Evolutionary conservation across 192 early-diverging fungal genomes (phyloP).

Genomic region (Jimgerdemannia flammicorona): DNA sequence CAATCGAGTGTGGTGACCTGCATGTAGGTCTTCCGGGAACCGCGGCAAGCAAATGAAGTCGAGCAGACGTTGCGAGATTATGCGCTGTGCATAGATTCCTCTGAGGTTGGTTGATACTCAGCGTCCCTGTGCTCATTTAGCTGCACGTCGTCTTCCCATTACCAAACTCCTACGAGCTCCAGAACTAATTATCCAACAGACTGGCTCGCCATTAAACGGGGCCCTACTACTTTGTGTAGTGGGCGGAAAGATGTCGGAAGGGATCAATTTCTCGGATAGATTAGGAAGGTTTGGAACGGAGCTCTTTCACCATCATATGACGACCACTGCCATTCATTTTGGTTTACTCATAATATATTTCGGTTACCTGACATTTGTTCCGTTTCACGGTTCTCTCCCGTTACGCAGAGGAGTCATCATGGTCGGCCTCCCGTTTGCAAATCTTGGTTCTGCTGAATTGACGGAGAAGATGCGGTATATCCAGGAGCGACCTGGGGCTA

Average conservation of each 20-base stretch:
- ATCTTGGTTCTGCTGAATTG: constrained; percentile 70
- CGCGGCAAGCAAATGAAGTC: constrained; percentile 41
- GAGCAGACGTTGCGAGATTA: constrained; percentile 64
- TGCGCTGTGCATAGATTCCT: constrained; percentile 35
- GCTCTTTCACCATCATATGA: not conserved
- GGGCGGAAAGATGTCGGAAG: constrained; percentile 89
- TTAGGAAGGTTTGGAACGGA: constrained; percentile 52
- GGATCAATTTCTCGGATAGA: constrained; percentile 88
- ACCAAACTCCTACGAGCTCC: not conserved
- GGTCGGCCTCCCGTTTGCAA: constrained; percentile 88
- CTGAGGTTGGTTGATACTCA: constrained; percentile 10
- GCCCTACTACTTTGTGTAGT: constrained; percentile 88
- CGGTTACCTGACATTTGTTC: no score
- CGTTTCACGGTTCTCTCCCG: no score
- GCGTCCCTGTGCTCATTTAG: constrained; percentile 7
- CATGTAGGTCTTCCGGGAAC: constrained; percentile 69
- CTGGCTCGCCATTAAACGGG: constrained; percentile 30
- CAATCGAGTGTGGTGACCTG: not conserved
- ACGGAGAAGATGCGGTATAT: constrained; percentile 67
- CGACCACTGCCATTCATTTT: no score
- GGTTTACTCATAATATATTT: no score
- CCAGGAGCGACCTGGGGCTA: constrained; percentile 11
- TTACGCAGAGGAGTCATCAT: constrained; percentile 70
- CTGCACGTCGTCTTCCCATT: no score
- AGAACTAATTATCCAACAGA: not conserved